Base-by-base conservation (phyloP, 495 filamentous ascomycete genomes). In the Aspergillus affinis region DNA sequence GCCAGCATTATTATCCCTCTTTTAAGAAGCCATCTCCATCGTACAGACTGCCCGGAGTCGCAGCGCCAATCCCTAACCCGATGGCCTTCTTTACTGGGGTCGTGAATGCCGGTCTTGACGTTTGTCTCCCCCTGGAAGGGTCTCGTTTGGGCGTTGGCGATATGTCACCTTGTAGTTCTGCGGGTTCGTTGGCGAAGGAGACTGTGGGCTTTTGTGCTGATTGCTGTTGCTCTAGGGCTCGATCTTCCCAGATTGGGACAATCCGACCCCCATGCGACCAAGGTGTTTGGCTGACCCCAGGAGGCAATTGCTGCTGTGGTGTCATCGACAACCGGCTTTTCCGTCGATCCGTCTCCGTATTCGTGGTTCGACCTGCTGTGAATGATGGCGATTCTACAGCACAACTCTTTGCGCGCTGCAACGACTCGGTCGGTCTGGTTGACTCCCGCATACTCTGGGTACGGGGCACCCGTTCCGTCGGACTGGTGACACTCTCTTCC, bases 21-120 rank as follows among this genome's bases (percentile, higher is more conserved):
- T 71, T 75, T 54, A 81, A 55, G 60, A 82, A 81, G 10, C 80
- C 80, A 54, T 80, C 75, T 12, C 73, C 70, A 61, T 82, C 80
- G 59, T 82, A 82, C 53, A 81, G 55, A 62, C 80, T 81, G 17
- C 64, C 77, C 26, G 78, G 77, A 2, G 77, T 80, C 13, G 68
- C 62, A 45, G 65, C 62, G 17, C 70, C 69, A 58, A 76, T 64
- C 1, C 73, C 73, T 19, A 76, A 62, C 2, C 76, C 75, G n/a
- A 75, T 60, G 2, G 62, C 53, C 53, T 74, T 73, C 23, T 65
- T 62, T n/a, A 52, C 65, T 0, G 75, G 76, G 0, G 76, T 78
- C 21, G 59, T 67, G 49, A 71, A 60, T 66, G 66, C 10, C 61
- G 61, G 51, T 60, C 46, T 41, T 70, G 65, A 6, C 48, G 47